These are phyloP conservation scores for Triticum turgidum DNA, from an alignment of 176 grass and related monocot species.

Conservation along the genomic window DNA sequence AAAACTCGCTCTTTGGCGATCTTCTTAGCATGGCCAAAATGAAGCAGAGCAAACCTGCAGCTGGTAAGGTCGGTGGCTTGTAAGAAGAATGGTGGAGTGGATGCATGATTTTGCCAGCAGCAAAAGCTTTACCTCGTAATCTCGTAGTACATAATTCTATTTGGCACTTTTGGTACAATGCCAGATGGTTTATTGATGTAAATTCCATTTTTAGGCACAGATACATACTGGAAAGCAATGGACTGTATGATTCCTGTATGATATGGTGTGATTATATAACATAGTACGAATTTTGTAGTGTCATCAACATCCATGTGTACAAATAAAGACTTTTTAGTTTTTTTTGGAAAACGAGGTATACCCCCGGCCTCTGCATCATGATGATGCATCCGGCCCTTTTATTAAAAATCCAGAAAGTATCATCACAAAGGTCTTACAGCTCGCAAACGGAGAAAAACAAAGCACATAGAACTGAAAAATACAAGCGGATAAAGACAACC, in stretches of 20 bases:
- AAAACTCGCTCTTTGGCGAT: conserved; percentile 82
- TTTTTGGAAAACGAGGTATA: too few species aligned
- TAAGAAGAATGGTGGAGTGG: conserved; percentile 26
- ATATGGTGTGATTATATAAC: not conserved
- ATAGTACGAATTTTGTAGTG: not conserved
- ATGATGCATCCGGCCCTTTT: too few species aligned
- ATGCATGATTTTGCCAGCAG: not conserved
- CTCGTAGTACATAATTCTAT: conserved; percentile 16
- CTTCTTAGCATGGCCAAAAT: conserved; percentile 84
- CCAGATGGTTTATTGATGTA: conserved; percentile 21
- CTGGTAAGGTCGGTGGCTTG: conserved; percentile 49
- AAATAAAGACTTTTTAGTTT: conserved; percentile 18
- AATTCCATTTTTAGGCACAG: conserved; percentile 18
- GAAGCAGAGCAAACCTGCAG: conserved; percentile 71
- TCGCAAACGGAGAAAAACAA: too few species aligned
- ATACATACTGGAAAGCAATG: conserved; percentile 15
- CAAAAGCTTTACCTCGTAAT: not conserved
- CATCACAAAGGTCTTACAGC: too few species aligned
- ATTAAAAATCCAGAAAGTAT: too few species aligned
- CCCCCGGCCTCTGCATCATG: too few species aligned
- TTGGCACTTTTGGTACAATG: conserved; percentile 29
- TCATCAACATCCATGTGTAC: not conserved
- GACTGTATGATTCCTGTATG: conserved; percentile 12
- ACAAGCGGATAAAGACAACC: too few species aligned
- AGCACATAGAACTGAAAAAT: too few species aligned